Evolutionary conservation across 306 rosid genomes (phyloP).

Genomic region (Sophora flavescens): DNA sequence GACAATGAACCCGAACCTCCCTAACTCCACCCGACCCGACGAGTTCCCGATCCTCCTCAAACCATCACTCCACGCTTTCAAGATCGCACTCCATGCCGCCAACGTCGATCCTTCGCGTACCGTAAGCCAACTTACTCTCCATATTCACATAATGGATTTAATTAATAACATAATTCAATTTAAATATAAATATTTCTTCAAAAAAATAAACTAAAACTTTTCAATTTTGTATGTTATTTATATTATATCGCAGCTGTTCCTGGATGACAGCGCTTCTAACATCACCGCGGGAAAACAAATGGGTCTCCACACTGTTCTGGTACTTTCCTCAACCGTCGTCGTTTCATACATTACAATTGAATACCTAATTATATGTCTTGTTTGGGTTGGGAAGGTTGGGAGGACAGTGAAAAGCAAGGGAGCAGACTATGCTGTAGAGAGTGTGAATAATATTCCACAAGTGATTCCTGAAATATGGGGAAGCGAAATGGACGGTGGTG

Average conservation of each 20-base stretch:
- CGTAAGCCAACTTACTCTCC: constrained; percentile 42
- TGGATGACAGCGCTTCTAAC: constrained; percentile 77
- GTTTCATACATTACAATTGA: background rate
- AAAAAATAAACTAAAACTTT: background rate
- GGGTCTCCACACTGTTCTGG: constrained; percentile 84
- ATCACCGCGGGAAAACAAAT: constrained; percentile 74
- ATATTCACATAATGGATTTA: background rate
- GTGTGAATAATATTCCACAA: constrained; percentile 54
- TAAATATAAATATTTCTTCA: too few relatives aligned
- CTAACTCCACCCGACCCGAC: constrained; percentile 60
- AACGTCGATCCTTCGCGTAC: constrained; percentile 76
- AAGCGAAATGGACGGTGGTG: constrained; percentile 41
- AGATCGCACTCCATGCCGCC: constrained; percentile 60
- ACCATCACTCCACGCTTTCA: constrained; percentile 80
- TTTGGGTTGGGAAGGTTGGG: constrained; percentile 65
- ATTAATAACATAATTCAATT: background rate
- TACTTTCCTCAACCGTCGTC: constrained; percentile 32
- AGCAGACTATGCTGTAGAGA: constrained; percentile 71
- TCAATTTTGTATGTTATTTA: background rate
- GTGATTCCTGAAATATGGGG: constrained; percentile 73
- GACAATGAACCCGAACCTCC: constrained; percentile 85
- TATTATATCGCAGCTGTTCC: constrained; percentile 60
- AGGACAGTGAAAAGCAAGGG: constrained; percentile 57
- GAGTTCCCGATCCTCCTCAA: constrained; percentile 81
- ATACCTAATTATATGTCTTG: too few relatives aligned